Evolutionary conservation across 768 basidiomycete genomes (phyloP), one percentile per base, ranked within the genome.

Genomic region (Auriscalpium microsporum): DNA sequence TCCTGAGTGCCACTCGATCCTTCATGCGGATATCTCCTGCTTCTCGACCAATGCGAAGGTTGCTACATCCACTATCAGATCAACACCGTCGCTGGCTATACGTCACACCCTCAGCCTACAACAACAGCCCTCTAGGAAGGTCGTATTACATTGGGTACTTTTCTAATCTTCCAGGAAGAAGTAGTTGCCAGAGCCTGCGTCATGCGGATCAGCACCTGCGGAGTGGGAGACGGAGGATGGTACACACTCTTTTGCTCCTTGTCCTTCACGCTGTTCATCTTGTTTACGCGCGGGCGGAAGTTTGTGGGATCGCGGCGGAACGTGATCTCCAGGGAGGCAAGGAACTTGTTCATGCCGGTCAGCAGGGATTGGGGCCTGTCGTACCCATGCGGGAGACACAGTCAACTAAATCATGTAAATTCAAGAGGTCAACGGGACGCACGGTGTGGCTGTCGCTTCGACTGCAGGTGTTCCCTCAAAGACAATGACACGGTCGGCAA

Each of bases 221-320:
- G 52, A 37, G 23, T 33, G 48, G 28, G 55, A 8, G 55, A 19
- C 47, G 59, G 44, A 58, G 52, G 60, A 42, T 14, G 50, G 54
- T 17, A 66, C 79, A 34, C 62, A 89, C 90, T 61, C 72, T 92
- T 93, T 72, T 93, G 90, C 69, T 93, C 90, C 55, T 87, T 76
- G 67, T 93, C 90, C 72, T 93, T 93, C 64, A 92, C 79, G 70
- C 86, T 88, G 69, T 90, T 72, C 53, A 80, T 64, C 72, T 93
- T 93, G 75, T 93, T 93, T 28, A 93, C 90, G 44, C 90, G 83
- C 38, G 90, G 90, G 44, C 90, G 79, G 77, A 82, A 93, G 74
- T 93, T 92, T 56, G 93, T 95, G 10, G 95, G 96, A 72, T 99
- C 96, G 63, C 96, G 86, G 57, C 96, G 80, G 85, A 98, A 98